Conservation (phyloP, 2,329 filamentous ascomycete genomes). For the Fusarium begoniae region DNA sequence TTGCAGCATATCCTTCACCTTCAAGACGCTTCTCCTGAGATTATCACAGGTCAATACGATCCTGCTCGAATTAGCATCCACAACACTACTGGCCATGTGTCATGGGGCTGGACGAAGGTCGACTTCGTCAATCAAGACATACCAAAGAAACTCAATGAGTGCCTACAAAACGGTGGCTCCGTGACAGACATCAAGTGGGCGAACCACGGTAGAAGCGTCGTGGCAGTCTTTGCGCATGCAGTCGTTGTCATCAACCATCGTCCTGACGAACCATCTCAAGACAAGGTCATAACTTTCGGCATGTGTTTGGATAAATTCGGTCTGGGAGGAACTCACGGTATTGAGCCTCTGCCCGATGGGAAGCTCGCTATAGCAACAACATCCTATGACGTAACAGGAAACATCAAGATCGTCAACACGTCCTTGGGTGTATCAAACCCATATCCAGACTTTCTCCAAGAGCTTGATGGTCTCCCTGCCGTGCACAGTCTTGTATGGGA, state of each 20-base stretch:
- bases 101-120: neutral
- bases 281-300: neutral
- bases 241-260: neutral
- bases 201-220: neutral
- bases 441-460: neutral
- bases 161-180: neutral
- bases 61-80: neutral
- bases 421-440: neutral
- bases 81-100: fast-evolving
- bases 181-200: neutral
- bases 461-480: neutral
- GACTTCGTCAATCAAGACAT: neutral
- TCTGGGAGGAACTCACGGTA: neutral
- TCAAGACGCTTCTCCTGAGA: fast-evolving
- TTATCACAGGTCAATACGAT: neutral
- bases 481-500: neutral
- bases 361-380: neutral
- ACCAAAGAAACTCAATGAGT: neutral
- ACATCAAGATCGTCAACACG: neutral
- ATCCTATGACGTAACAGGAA: neutral
- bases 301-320: neutral
- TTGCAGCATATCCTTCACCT: neutral
- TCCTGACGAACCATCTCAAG: neutral
- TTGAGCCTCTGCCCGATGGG: neutral
- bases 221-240: neutral